phyloP scores from a whole-genome alignment of 768 basidiomycete genomes.

The Gautieria morchelliformis region DNA sequence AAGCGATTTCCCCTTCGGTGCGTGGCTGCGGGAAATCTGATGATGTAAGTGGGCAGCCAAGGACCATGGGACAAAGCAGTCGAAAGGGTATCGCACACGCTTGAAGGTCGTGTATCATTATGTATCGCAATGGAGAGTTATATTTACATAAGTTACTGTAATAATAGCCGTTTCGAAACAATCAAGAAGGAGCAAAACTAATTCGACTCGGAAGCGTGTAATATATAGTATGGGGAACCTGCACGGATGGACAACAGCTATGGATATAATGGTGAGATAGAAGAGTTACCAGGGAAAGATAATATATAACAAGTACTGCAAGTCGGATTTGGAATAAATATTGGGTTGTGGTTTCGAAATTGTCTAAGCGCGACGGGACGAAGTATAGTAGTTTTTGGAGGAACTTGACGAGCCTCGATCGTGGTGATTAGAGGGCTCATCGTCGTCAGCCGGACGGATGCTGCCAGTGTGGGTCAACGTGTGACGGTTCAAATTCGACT shows the following conservation, averaged over 20 bases:
- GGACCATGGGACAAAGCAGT: too few species aligned
- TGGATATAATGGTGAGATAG: not conserved
- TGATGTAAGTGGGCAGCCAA: too few species aligned
- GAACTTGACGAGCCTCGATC: not conserved
- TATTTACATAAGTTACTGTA: too few species aligned
- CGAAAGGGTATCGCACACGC: too few species aligned
- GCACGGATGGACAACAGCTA: too few species aligned
- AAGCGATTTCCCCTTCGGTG: too few species aligned
- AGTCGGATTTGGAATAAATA: not conserved
- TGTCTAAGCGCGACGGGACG: conserved; percentile 1
- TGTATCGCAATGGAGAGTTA: too few species aligned
- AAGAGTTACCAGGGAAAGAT: not conserved
- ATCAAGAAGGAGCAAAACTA: not conserved
- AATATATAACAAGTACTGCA: not conserved
- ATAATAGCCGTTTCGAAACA: not conserved
- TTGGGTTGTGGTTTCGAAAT: not conserved
- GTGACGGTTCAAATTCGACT: conserved; percentile 7
- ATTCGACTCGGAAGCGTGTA: too few species aligned
- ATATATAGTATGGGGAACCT: too few species aligned
- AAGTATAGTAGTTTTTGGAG: conserved; percentile 4
- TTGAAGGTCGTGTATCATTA: too few species aligned
- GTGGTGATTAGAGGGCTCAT: not conserved
- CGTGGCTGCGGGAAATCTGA: too few species aligned
- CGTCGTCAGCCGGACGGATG: not conserved
- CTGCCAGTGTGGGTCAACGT: not conserved